Conservation (phyloP, 768 basidiomycete genomes). For the Russula sp. region DNA sequence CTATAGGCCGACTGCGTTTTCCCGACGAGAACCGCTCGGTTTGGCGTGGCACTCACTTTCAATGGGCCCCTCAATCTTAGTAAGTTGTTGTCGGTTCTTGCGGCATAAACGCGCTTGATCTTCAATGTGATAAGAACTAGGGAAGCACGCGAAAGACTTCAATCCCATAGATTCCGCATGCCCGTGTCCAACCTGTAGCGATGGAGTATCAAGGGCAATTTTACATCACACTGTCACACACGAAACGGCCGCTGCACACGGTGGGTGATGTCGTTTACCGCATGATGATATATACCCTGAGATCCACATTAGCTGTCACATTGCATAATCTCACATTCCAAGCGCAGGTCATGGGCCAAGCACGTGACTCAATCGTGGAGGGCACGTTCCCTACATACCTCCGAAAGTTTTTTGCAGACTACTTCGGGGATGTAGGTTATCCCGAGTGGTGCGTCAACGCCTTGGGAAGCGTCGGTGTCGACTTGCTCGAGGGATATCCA, state of each 20-base stretch:
- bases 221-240: constrained; percentile 71
- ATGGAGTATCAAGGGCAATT: constrained; percentile 62
- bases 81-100: constrained; percentile 34
- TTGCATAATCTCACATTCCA: constrained; percentile 83
- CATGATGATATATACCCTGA: constrained; percentile 7
- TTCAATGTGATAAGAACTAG: constrained; percentile 42
- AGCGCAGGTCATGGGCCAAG: constrained; percentile 82
- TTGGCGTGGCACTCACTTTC: constrained; percentile 83
- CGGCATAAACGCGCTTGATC: background rate
- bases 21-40: constrained; percentile 86
- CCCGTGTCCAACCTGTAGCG: constrained; percentile 80
- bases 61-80: constrained; percentile 79
- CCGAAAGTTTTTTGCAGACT: constrained; percentile 64
- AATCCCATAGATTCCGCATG: constrained; percentile 67
- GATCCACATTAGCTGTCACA: constrained; percentile 52
- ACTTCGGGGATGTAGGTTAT: constrained; percentile 73
- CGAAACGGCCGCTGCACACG: constrained; percentile 84
- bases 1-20: constrained; percentile 86
- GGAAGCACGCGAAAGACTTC: constrained; percentile 65
- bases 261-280: constrained; percentile 33
- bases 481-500: constrained; percentile 55
- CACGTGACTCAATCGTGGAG: constrained; percentile 71
- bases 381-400: constrained; percentile 78
- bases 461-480: constrained; percentile 74
- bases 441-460: constrained; percentile 89